Evolutionary conservation across 176 grass and related monocot species (phyloP).

Genomic region (Canna indica): DNA sequence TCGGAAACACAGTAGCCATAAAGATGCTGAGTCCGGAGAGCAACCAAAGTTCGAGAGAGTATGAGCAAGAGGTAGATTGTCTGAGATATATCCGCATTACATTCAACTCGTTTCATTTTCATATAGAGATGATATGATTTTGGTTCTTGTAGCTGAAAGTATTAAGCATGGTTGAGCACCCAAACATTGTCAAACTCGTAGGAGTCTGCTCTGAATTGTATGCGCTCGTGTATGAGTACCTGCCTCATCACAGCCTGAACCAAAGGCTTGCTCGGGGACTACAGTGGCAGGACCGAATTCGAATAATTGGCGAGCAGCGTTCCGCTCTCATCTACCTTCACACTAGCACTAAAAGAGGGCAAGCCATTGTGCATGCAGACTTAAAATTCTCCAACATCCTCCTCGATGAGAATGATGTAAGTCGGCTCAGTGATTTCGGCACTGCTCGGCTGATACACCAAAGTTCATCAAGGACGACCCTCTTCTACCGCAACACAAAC

Average conservation of each 20-base stretch:
- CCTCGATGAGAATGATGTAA: conserved; percentile 28
- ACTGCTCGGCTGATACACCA: conserved; percentile 31
- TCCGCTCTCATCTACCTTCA: conserved; percentile 54
- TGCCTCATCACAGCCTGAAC: conserved; percentile 45
- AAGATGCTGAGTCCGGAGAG: conserved; percentile 37
- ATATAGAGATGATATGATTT: not conserved
- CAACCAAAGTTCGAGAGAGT: conserved; percentile 37
- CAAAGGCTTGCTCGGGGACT: conserved; percentile 35
- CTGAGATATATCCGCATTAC: not conserved
- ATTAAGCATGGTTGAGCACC: conserved; percentile 49
- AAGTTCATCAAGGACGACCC: conserved; percentile 28
- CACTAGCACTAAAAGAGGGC: conserved; percentile 28
- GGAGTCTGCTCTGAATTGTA: conserved; percentile 52
- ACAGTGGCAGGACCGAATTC: conserved; percentile 37
- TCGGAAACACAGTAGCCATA: conserved; percentile 30
- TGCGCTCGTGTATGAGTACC: conserved; percentile 51
- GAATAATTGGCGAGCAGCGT: conserved; percentile 39
- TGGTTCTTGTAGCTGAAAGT: conserved; percentile 30
- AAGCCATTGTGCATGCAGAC: conserved; percentile 58
- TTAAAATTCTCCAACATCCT: conserved; percentile 65
- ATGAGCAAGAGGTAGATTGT: conserved; percentile 41
- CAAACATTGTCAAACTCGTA: conserved; percentile 49
- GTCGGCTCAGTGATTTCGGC: conserved; percentile 48
- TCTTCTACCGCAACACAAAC: conserved; percentile 30
- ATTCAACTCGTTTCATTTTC: not conserved